These are phyloP conservation scores for Pseudopithomyces maydicus DNA, from an alignment of 2,329 filamentous ascomycete genomes.

Conservation along the genomic window DNA sequence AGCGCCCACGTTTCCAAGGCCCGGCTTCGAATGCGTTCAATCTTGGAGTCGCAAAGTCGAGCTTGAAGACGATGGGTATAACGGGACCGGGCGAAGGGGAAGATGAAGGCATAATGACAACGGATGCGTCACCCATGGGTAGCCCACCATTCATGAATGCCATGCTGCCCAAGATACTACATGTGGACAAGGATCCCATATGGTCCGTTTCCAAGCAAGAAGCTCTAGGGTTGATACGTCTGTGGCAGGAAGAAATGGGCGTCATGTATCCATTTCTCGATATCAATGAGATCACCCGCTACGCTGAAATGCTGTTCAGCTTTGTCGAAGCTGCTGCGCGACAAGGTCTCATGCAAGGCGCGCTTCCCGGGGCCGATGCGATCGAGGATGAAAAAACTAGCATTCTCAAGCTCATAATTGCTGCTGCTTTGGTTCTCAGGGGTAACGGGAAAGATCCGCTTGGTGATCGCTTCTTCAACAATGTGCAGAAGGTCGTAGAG, in stretches of 20 bases:
- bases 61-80: conserved; percentile 88
- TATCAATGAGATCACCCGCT: conserved; percentile 71
- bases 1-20: conserved; percentile 74
- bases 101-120: conserved; percentile 62
- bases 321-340: conserved; percentile 73
- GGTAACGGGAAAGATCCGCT: conserved; percentile 78
- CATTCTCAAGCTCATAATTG: conserved; percentile 82
- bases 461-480: conserved; percentile 74
- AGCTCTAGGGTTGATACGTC: conserved; percentile 74
- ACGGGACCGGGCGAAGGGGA: conserved; percentile 64
- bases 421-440: conserved; percentile 77
- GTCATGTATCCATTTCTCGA: conserved; percentile 89
- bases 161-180: conserved; percentile 31
- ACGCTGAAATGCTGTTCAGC: conserved; percentile 71
- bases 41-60: conserved; percentile 84
- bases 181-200: conserved; percentile 72
- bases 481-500: conserved; percentile 74
- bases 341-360: conserved; percentile 61
- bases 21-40: conserved; percentile 86
- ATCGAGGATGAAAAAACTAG: conserved; percentile 69
- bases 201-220: conserved; percentile 80
- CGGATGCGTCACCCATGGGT: conserved; percentile 58
- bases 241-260: conserved; percentile 89
- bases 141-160: conserved; percentile 45
- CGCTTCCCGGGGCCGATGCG: conserved; percentile 60